Conservation (phyloP, 352 stramenopile species). For the Achlya hypogyna region DNA sequence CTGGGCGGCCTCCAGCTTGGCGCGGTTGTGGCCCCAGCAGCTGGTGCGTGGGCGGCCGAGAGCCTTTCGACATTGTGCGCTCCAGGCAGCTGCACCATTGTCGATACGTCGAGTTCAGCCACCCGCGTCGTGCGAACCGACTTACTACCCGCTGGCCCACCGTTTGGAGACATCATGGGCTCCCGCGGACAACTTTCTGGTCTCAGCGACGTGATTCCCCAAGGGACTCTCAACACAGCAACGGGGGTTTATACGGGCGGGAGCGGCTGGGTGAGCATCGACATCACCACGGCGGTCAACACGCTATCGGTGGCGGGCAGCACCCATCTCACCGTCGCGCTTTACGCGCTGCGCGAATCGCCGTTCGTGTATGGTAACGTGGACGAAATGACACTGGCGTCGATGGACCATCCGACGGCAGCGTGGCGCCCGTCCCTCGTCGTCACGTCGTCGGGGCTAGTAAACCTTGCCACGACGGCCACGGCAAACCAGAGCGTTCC, state of each 20-base stretch:
- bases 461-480: constrained; percentile 34
- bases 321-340: constrained; percentile 34
- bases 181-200: constrained; percentile 22
- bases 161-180: constrained; percentile 25
- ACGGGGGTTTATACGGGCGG: constrained; percentile 33
- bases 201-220: constrained; percentile 27
- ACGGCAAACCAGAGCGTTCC: neutral
- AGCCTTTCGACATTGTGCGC: constrained; percentile 21
- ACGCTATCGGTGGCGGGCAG: constrained; percentile 30
- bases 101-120: constrained; percentile 14
- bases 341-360: constrained; percentile 37
- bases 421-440: constrained; percentile 32
- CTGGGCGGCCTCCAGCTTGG: constrained; percentile 46
- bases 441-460: constrained; percentile 37
- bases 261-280: constrained; percentile 51
- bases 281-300: constrained; percentile 56
- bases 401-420: constrained; percentile 34
- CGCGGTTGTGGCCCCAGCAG: constrained; percentile 25
- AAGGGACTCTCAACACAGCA: constrained; percentile 27
- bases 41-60: constrained; percentile 33
- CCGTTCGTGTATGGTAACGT: constrained; percentile 43
- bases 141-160: constrained; percentile 30
- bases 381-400: constrained; percentile 48
- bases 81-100: constrained; percentile 25
- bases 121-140: neutral